Conservation (phyloP, 441 rosid genomes). For the Populus hybrid region DNA sequence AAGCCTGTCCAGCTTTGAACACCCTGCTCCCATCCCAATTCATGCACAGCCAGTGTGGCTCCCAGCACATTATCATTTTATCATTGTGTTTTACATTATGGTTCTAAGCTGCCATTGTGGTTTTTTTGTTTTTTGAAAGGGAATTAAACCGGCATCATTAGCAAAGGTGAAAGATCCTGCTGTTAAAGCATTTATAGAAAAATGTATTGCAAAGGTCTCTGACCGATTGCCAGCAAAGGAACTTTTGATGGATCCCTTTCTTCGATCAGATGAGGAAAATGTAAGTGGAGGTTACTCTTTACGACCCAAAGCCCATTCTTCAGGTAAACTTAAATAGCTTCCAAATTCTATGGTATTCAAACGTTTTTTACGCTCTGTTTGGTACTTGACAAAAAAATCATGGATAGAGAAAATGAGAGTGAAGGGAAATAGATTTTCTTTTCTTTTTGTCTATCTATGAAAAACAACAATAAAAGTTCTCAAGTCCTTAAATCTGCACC, state of each 20-base stretch:
- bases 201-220: slow-evolving; percentile 78
- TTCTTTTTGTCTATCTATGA: not conserved
- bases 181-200: slow-evolving; percentile 73
- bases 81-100: not conserved
- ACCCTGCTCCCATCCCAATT: not conserved
- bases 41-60: not conserved
- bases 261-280: slow-evolving; percentile 50
- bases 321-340: slow-evolving; percentile 35
- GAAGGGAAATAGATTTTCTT: not conserved
- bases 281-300: slow-evolving; percentile 34
- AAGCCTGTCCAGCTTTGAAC: too few species aligned
- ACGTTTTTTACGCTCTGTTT: not conserved
- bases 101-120: slow-evolving; percentile 6
- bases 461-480: not conserved
- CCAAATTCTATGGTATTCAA: slow-evolving; percentile 3
- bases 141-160: slow-evolving; percentile 86
- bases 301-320: slow-evolving; percentile 16
- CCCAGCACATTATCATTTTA: not conserved
- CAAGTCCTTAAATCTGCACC: not conserved
- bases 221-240: slow-evolving; percentile 72
- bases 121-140: slow-evolving; percentile 42
- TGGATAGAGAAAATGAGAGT: not conserved
- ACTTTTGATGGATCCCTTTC: slow-evolving; percentile 85
- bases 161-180: slow-evolving; percentile 62
- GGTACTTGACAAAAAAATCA: not conserved